Evolutionary conservation across 331 rosid genomes (phyloP).

Genomic region (Malus hybrid): DNA sequence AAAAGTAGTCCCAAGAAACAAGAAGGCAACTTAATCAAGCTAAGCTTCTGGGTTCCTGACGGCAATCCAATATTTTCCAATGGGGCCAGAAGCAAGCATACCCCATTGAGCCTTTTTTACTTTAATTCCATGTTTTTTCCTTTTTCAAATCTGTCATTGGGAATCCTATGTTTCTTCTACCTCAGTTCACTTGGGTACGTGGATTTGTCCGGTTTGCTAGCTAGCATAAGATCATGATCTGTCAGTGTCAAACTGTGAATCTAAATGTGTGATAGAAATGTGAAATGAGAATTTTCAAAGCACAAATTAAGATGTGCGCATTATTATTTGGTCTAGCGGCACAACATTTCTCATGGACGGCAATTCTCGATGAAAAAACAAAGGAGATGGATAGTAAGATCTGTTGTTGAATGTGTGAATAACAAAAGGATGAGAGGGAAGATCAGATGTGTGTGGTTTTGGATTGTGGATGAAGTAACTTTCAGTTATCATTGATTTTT

Average conservation of each 20-base stretch:
- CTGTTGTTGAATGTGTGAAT: constrained; percentile 6
- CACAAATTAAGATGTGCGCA: background rate
- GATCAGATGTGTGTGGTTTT: constrained; percentile 36
- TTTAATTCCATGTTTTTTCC: background rate
- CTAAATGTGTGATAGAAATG: constrained; percentile 4
- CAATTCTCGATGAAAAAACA: too few species aligned
- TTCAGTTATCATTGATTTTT: constrained; percentile 2
- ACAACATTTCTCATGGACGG: too few species aligned
- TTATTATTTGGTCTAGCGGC: too few species aligned
- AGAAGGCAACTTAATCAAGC: constrained; percentile 14
- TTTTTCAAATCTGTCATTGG: constrained; percentile 13
- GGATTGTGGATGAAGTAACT: background rate
- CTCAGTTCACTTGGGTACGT: constrained; percentile 8
- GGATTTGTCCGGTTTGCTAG: constrained; percentile 5
- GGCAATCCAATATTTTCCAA: constrained; percentile 8
- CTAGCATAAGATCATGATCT: constrained; percentile 1
- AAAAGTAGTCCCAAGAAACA: constrained; percentile 34
- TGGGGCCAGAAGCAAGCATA: constrained; percentile 19
- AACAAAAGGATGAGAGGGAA: background rate
- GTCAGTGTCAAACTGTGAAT: constrained; percentile 5
- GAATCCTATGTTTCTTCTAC: constrained; percentile 28
- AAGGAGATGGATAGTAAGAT: too few species aligned
- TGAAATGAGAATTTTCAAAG: background rate
- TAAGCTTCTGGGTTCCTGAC: constrained; percentile 18
- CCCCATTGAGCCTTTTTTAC: constrained; percentile 9